Percentiles rank a stretch among this genome's conserved stretches.
These are phyloP conservation scores for Solanum piurae DNA, from an alignment of 257 asterid genomes.

Conservation along the genomic window DNA sequence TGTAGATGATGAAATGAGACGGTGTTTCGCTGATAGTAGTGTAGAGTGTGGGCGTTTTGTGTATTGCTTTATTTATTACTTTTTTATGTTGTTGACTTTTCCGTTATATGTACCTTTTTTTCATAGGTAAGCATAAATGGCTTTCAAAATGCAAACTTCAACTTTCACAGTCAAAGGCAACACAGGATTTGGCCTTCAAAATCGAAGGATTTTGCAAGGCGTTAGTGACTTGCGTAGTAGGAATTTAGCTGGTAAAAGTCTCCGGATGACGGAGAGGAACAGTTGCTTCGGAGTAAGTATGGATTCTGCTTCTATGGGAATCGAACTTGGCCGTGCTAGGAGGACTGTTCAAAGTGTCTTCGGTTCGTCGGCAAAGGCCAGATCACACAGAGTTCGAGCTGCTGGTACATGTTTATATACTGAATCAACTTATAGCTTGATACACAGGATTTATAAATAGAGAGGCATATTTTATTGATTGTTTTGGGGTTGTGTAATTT, in stretches of 20 bases:
- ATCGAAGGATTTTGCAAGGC: constrained; percentile 22
- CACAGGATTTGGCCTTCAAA: constrained; percentile 18
- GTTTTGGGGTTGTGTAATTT: not conserved
- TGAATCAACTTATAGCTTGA: not conserved
- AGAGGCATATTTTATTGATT: not conserved
- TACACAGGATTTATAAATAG: not conserved
- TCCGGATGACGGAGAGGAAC: constrained; percentile 17
- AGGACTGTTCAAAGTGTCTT: constrained; percentile 13
- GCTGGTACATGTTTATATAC: constrained; percentile 28
- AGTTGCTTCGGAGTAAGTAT: constrained; percentile 35
- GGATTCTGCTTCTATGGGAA: constrained; percentile 35
- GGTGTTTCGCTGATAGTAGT: too few species aligned
- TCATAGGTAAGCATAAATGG: constrained; percentile 16
- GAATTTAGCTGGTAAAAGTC: not conserved
- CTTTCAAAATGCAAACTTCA: constrained; percentile 48
- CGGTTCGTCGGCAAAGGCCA: constrained; percentile 36
- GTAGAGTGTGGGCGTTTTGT: not conserved
- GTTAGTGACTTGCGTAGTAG: constrained; percentile 9
- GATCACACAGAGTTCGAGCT: constrained; percentile 49
- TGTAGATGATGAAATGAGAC: not conserved
- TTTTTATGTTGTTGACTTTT: constrained; percentile 23
- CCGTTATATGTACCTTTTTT: not conserved
- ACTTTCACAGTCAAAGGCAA: constrained; percentile 27
- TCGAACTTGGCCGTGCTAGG: constrained; percentile 22
- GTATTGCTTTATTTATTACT: not conserved